Percentiles rank a stretch among this genome's conserved stretches.
These are phyloP conservation scores for Clonostachys chloroleuca DNA, from an alignment of 2,329 filamentous ascomycete genomes.

Conservation along the genomic window DNA sequence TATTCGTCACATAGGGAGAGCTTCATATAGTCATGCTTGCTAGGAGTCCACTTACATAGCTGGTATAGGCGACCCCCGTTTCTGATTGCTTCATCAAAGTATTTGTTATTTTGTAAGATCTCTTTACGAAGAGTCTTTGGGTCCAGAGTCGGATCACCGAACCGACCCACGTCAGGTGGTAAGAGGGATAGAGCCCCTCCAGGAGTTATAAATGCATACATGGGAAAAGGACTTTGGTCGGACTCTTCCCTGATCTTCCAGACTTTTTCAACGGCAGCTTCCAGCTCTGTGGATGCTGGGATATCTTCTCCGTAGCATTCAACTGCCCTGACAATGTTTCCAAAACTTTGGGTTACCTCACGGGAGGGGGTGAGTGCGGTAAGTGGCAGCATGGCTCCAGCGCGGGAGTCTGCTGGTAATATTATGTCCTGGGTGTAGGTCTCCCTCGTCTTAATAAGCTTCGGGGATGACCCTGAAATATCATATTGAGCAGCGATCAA, in stretches of 20 bases:
- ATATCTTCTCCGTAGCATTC: slow-evolving; percentile 38
- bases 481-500: slow-evolving; percentile 35
- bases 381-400: slow-evolving; percentile 37
- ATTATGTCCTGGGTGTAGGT: neutral
- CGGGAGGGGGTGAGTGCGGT: slow-evolving; percentile 60
- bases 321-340: slow-evolving; percentile 72
- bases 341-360: slow-evolving; percentile 60
- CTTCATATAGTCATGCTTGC: too few relatives aligned
- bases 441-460: neutral
- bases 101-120: neutral
- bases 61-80: slow-evolving; percentile 39
- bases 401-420: neutral
- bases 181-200: too few relatives aligned
- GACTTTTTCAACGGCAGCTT: slow-evolving; percentile 56
- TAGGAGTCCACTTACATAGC: slow-evolving; percentile 25
- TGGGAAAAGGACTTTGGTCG: too few relatives aligned
- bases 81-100: slow-evolving; percentile 5
- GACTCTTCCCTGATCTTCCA: slow-evolving; percentile 30
- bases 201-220: too few relatives aligned
- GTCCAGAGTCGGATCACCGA: too few relatives aligned
- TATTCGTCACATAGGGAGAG: too few relatives aligned
- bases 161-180: too few relatives aligned
- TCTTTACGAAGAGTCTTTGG: too few relatives aligned
- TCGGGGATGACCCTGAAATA: slow-evolving; percentile 5
- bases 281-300: slow-evolving; percentile 69